A percentile compares a stretch with the other conserved stretches of the same genome.
These are phyloP conservation scores for Pseudocercospora fuligena DNA, from an alignment of 2,329 filamentous ascomycete species.

Conservation along the genomic window DNA sequence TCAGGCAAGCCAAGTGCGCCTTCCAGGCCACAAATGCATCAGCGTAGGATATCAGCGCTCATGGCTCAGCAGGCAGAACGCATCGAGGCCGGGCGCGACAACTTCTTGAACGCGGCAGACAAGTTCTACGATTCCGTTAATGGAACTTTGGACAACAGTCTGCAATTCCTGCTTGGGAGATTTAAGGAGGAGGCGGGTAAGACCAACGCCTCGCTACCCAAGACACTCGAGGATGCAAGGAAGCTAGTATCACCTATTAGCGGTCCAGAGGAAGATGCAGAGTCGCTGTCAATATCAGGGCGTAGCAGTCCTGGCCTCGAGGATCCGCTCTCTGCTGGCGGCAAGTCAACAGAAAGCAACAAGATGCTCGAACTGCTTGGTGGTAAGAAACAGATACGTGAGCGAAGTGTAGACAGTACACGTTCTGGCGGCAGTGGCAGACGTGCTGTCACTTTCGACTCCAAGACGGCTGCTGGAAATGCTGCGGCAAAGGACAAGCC, in stretches of 20 bases:
- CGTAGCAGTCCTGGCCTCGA: conserved; percentile 39
- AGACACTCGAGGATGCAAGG: conserved; percentile 89
- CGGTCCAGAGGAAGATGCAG: conserved; percentile 30
- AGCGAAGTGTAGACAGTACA: conserved; percentile 76
- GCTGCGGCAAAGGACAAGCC: conserved; percentile 27
- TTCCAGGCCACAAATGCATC: conserved; percentile 60
- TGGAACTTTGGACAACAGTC: conserved; percentile 86
- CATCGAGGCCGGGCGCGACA: conserved; percentile 75
- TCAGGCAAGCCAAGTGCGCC: conserved; percentile 38
- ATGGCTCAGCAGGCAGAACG: conserved; percentile 83
- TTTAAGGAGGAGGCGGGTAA: conserved; percentile 69
- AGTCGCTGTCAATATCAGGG: conserved; percentile 44
- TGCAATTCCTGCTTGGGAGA: conserved; percentile 89
- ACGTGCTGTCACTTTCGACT: conserved; percentile 34
- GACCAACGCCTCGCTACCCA: conserved; percentile 67
- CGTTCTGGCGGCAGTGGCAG: conserved; percentile 66
- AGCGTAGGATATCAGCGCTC: conserved; percentile 80
- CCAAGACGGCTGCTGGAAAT: conserved; percentile 16
- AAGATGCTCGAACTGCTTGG: conserved; percentile 73
- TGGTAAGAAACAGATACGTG: conserved; percentile 66
- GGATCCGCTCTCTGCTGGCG: conserved; percentile 34
- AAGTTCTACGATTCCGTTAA: conserved; percentile 91
- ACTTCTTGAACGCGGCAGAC: conserved; percentile 78
- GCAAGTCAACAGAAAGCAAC: conserved; percentile 58
- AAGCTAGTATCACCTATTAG: conserved; percentile 74